Percentiles rank a stretch among this genome's conserved stretches.
Conservation (phyloP, 805 yeast species). For the Cyberlindnera galapagoensis region DNA sequence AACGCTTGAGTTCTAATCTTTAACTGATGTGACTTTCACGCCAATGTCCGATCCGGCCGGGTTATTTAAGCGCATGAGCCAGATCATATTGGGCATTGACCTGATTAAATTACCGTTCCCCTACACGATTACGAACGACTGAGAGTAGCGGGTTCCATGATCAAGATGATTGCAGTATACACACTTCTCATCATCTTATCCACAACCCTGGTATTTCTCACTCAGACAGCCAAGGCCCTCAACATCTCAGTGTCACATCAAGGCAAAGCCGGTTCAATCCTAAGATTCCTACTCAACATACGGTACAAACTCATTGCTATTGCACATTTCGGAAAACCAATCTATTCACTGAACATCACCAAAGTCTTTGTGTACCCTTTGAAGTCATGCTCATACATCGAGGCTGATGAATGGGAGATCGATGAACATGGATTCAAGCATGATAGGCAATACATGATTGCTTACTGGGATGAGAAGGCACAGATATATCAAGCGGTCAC, state of each 20-base stretch:
- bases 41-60: no score
- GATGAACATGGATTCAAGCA: constrained; percentile 19
- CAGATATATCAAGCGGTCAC: constrained; percentile 12
- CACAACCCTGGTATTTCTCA: constrained; percentile 4
- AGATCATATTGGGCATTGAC: no score
- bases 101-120: no score
- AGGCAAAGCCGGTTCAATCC: neutral
- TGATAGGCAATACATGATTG: constrained; percentile 19
- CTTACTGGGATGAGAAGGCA: constrained; percentile 14
- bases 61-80: no score
- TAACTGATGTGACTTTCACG: no score
- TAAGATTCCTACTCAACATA: constrained; percentile 8
- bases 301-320: constrained; percentile 10
- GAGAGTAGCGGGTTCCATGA: neutral
- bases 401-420: constrained; percentile 14
- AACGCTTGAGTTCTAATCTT: no score
- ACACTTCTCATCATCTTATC: constrained; percentile 1
- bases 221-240: neutral
- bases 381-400: constrained; percentile 12
- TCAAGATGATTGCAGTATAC: constrained; percentile 2
- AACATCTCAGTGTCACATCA: constrained; percentile 5
- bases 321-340: constrained; percentile 4
- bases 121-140: no score
- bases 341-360: constrained; percentile 7
- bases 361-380: constrained; percentile 16